Conservation (phyloP, 1,284 basidiomycete genomes). For the Ustilago cynodontis region DNA sequence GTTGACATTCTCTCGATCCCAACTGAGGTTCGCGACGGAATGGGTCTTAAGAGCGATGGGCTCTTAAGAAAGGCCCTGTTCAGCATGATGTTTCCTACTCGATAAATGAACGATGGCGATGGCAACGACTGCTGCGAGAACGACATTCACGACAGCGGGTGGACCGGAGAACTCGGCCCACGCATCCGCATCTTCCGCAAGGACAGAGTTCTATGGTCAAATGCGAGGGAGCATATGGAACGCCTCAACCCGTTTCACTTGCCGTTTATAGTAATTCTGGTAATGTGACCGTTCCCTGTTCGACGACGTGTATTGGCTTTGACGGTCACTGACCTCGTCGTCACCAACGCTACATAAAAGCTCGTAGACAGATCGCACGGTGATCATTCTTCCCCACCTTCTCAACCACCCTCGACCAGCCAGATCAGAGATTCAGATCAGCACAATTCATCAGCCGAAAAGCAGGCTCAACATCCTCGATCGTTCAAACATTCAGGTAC, state of each 20-base stretch:
- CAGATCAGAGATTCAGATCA: background rate
- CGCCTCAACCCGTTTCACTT: background rate
- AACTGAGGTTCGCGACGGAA: no score
- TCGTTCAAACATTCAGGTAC: background rate
- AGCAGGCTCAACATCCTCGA: background rate
- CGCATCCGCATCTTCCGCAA: background rate
- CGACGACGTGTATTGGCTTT: constrained; percentile 1
- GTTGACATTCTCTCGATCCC: no score
- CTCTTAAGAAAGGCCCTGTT: no score
- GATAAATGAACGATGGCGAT: no score
- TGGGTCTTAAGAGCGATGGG: no score
- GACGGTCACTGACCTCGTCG: constrained; percentile 1
- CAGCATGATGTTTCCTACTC: no score
- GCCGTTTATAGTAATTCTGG: constrained; percentile 12
- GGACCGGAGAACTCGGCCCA: background rate
- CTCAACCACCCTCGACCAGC: background rate
- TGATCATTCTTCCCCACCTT: background rate
- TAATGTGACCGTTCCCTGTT: constrained; percentile 2
- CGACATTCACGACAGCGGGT: background rate
- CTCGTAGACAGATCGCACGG: background rate
- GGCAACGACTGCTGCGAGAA: no score
- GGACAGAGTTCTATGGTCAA: background rate
- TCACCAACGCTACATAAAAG: constrained; percentile 2
- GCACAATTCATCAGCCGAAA: background rate
- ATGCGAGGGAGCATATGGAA: background rate